Conservation (phyloP, 2,329 filamentous ascomycete genomes). For the Orbilia oligospora region DNA sequence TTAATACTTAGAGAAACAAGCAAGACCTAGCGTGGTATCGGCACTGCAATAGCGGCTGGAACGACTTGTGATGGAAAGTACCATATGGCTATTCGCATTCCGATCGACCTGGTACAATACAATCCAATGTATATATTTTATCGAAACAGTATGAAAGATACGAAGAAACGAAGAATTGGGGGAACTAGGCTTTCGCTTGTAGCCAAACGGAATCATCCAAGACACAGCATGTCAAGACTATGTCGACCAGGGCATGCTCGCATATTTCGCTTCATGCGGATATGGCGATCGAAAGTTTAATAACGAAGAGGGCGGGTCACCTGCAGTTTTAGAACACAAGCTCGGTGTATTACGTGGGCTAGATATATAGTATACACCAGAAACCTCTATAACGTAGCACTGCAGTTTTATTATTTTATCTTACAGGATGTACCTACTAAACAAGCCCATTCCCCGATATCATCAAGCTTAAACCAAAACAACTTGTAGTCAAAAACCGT, state of each 20-base stretch:
- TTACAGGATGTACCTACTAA: too few relatives aligned
- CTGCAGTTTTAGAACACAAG: constrained; percentile 33
- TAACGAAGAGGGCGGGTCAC: not conserved
- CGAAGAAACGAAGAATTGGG: constrained; percentile 10
- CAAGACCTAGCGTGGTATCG: not conserved
- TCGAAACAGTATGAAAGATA: not conserved
- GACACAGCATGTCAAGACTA: not conserved
- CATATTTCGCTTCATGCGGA: constrained; percentile 14
- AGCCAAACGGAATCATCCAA: constrained; percentile 8
- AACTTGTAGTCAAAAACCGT: not conserved
- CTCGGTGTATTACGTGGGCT: too few relatives aligned
- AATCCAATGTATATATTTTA: too few relatives aligned
- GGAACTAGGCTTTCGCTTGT: constrained; percentile 25
- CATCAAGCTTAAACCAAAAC: constrained; percentile 12
- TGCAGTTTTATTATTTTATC: not conserved
- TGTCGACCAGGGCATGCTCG: constrained; percentile 10
- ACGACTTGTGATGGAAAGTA: constrained; percentile 5
- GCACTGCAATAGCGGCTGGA: constrained; percentile 31
- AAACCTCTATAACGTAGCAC: not conserved
- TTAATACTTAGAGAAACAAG: constrained; percentile 24
- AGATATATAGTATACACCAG: not conserved
- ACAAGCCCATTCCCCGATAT: not conserved
- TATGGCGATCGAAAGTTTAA: constrained; percentile 34
- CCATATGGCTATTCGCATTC: not conserved
- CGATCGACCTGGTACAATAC: too few relatives aligned